A percentile compares a stretch with the other conserved stretches of the same genome.
phyloP scores from a whole-genome alignment of 306 rosid genomes.

The Cicer cuneatum region DNA sequence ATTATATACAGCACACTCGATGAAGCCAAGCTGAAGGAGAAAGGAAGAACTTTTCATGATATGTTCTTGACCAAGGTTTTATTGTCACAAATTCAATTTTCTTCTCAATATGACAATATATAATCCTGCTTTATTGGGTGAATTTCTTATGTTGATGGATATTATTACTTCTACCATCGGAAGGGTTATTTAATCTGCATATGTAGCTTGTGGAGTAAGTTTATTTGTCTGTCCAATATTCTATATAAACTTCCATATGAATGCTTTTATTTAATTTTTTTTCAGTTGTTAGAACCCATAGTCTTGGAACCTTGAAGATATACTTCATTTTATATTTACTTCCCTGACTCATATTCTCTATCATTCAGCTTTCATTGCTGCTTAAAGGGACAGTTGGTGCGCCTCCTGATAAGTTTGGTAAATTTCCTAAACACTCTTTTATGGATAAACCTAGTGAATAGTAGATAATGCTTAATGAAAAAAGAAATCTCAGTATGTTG shows the following conservation, averaged over 20 bases:
- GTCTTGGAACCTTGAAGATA: conserved; percentile 33
- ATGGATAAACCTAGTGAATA: conserved; percentile 26
- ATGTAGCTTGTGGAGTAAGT: conserved; percentile 31
- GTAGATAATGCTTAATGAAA: conserved; percentile 18
- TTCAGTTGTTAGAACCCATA: conserved; percentile 27
- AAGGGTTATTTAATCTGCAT: conserved; percentile 20
- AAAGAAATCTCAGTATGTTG: conserved; percentile 34
- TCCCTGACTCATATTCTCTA: conserved; percentile 43
- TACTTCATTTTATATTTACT: conserved; percentile 26
- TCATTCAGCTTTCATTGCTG: conserved; percentile 84
- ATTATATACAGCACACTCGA: conserved; percentile 72
- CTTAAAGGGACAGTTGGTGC: conserved; percentile 97
- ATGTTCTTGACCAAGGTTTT: conserved; percentile 92
- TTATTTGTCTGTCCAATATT: conserved; percentile 34
- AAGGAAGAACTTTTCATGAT: conserved; percentile 92
- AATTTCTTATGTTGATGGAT: conserved; percentile 30
- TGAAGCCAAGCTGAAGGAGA: conserved; percentile 95
- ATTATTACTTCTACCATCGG: conserved; percentile 25
- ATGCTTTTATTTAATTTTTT: conserved; percentile 17
- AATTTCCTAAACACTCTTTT: conserved; percentile 46
- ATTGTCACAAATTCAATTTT: conserved; percentile 36
- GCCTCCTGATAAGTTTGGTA: conserved; percentile 98
- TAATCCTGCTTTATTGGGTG: conserved; percentile 34
- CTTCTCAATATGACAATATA: conserved; percentile 7
- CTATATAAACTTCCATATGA: conserved; percentile 32